These are phyloP conservation scores for Glycine tomentella DNA, from an alignment of 306 rosid genomes.

Conservation along the genomic window DNA sequence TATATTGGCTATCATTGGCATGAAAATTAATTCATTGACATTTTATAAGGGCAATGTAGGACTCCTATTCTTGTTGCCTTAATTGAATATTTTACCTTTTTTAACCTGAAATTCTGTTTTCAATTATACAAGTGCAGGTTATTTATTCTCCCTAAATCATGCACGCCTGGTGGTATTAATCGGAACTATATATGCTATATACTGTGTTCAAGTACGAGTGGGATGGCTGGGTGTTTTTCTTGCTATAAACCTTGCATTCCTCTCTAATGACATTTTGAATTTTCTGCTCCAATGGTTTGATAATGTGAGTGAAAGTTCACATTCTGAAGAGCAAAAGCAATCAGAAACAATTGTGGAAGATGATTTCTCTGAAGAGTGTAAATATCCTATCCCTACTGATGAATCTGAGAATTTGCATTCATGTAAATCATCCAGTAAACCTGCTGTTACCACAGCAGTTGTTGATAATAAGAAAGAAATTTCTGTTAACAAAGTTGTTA, in stretches of 20 bases:
- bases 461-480: slow-evolving; percentile 62
- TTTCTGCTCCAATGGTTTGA: slow-evolving; percentile 93
- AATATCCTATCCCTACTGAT: slow-evolving; percentile 65
- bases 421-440: slow-evolving; percentile 75
- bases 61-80: slow-evolving; percentile 8
- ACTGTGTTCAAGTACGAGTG: slow-evolving; percentile 83
- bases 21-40: slow-evolving; percentile 8
- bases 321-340: slow-evolving; percentile 80
- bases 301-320: slow-evolving; percentile 72
- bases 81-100: background rate
- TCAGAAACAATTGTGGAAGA: slow-evolving; percentile 73
- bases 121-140: slow-evolving; percentile 69
- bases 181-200: slow-evolving; percentile 76
- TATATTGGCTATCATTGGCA: slow-evolving; percentile 19
- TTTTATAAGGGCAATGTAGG: background rate
- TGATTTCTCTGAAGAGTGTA: slow-evolving; percentile 76
- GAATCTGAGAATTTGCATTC: slow-evolving; percentile 79
- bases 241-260: slow-evolving; percentile 84
- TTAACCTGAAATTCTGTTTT: slow-evolving; percentile 24
- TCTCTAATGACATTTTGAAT: slow-evolving; percentile 80
- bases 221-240: slow-evolving; percentile 95
- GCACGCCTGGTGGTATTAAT: slow-evolving; percentile 89
- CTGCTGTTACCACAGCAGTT: slow-evolving; percentile 61
- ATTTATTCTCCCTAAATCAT: slow-evolving; percentile 90
- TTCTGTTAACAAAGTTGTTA: slow-evolving; percentile 62